Percentiles rank a stretch among this genome's conserved stretches.
Conservation (phyloP, 169 alveolate genomes). For the Eimeria sp. region DNA sequence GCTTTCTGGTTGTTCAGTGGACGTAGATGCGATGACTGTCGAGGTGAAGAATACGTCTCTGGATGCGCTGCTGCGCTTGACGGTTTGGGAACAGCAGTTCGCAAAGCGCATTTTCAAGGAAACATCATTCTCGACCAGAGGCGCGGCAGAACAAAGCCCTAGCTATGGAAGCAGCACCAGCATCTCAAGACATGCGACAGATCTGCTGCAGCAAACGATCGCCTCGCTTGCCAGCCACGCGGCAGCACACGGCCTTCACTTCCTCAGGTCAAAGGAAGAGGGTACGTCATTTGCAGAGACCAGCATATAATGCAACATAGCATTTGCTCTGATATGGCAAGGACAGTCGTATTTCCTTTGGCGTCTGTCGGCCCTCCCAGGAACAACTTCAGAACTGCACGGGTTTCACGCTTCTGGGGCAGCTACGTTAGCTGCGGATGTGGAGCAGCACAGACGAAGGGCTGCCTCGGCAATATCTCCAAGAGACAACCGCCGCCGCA, state of each 20-base stretch:
- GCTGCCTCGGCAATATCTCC: constrained; percentile 38
- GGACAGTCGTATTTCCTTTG: background rate
- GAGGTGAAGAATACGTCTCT: constrained; percentile 15
- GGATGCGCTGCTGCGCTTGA: constrained; percentile 65
- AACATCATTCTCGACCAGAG: background rate
- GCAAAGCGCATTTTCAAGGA: constrained; percentile 45
- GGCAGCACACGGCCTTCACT: constrained; percentile 65
- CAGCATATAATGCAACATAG: background rate
- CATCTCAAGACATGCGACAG: constrained; percentile 71
- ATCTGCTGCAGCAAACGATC: constrained; percentile 55
- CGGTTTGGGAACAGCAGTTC: constrained; percentile 63
- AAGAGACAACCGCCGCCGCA: constrained; percentile 28
- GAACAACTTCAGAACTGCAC: background rate
- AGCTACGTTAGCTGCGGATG: background rate
- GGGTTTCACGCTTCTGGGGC: constrained; percentile 1
- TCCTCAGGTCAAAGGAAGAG: constrained; percentile 31
- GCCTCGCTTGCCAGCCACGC: constrained; percentile 67
- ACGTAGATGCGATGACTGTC: constrained; percentile 21
- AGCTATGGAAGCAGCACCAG: constrained; percentile 31
- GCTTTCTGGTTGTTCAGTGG: constrained; percentile 12
- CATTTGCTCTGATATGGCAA: background rate
- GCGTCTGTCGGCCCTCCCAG: background rate
- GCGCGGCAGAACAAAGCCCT: constrained; percentile 6
- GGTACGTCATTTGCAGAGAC: background rate
- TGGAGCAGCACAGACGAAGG: constrained; percentile 17